A percentile compares a stretch with the other conserved stretches of the same genome.
These are phyloP conservation scores for Colletotrichum sp. DNA, from an alignment of 2,329 filamentous ascomycete species.

Conservation along the genomic window DNA sequence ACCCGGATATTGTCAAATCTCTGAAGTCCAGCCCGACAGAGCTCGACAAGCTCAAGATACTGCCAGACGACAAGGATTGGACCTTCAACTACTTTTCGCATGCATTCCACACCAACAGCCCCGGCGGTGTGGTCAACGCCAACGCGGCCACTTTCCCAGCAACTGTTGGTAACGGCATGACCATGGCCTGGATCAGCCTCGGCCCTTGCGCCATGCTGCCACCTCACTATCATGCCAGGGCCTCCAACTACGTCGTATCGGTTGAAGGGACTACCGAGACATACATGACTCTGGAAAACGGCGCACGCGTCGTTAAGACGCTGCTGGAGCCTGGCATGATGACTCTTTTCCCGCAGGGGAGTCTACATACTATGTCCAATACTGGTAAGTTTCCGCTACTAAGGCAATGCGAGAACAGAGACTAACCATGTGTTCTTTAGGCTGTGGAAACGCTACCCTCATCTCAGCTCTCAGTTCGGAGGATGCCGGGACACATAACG, in stretches of 20 bases:
- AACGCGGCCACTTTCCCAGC: slow-evolving; percentile 57
- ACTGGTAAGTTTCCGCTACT: slow-evolving; percentile 38
- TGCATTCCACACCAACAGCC: slow-evolving; percentile 43
- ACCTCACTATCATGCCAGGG: slow-evolving; percentile 54
- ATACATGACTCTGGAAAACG: slow-evolving; percentile 58
- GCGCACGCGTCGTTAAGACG: slow-evolving; percentile 44
- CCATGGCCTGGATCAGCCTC: slow-evolving; percentile 48
- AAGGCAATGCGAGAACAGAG: too few relatives aligned
- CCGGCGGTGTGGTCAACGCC: slow-evolving; percentile 55
- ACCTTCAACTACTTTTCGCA: slow-evolving; percentile 53
- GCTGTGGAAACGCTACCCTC: slow-evolving; percentile 52
- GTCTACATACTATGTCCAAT: slow-evolving; percentile 56
- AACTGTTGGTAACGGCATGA: slow-evolving; percentile 50
- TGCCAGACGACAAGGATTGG: slow-evolving; percentile 48
- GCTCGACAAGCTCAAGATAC: slow-evolving; percentile 46
- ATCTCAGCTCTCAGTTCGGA: slow-evolving; percentile 53
- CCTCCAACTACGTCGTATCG: slow-evolving; percentile 52
- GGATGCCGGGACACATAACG: slow-evolving; percentile 54
- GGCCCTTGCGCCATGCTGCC: slow-evolving; percentile 58
- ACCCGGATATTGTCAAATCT: slow-evolving; percentile 29
- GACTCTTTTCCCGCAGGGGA: slow-evolving; percentile 54
- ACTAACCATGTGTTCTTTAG: slow-evolving; percentile 28
- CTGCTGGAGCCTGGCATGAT: slow-evolving; percentile 48
- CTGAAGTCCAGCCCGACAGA: slow-evolving; percentile 46
- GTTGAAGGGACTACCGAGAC: slow-evolving; percentile 53